phyloP scores from a whole-genome alignment of 2,329 filamentous ascomycete genomes.

The Parastagonospora avenae region DNA sequence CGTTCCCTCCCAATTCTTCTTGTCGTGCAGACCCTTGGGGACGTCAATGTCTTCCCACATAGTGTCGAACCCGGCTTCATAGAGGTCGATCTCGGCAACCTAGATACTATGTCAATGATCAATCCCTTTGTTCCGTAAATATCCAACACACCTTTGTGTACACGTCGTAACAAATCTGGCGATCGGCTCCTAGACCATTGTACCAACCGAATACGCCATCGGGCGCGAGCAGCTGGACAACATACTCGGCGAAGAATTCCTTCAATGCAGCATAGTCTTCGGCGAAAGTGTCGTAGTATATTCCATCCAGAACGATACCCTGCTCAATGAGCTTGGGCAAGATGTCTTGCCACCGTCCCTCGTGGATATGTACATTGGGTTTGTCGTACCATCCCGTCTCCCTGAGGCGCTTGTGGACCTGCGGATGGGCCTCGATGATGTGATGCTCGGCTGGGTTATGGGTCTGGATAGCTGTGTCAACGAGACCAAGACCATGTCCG shows the following conservation, averaged over 20 bases:
- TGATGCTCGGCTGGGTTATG: constrained; percentile 74
- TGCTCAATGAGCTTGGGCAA: constrained; percentile 70
- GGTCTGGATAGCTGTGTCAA: constrained; percentile 76
- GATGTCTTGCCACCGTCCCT: constrained; percentile 81
- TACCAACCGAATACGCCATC: constrained; percentile 47
- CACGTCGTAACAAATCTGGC: constrained; percentile 48
- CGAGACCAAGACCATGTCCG: constrained; percentile 89
- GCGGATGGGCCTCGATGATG: constrained; percentile 84
- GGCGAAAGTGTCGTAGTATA: constrained; percentile 48
- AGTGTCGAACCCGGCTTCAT: constrained; percentile 45
- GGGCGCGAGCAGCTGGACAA: constrained; percentile 39
- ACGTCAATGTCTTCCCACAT: constrained; percentile 45
- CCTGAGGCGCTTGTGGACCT: constrained; percentile 72
- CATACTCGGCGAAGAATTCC: constrained; percentile 46
- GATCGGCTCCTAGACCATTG: constrained; percentile 45
- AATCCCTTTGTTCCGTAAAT: not conserved
- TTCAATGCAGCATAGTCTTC: constrained; percentile 46
- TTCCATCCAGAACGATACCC: constrained; percentile 77
- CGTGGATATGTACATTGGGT: constrained; percentile 64
- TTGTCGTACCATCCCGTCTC: constrained; percentile 71
- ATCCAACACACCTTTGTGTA: constrained; percentile 41
- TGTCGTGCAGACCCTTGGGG: constrained; percentile 39
- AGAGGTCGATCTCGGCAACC: constrained; percentile 45
- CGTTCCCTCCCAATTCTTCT: constrained; percentile 43
- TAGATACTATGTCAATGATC: constrained; percentile 11